A percentile compares a stretch with the other conserved stretches of the same genome.
These are phyloP conservation scores for Stagonosporopsis tanaceti DNA, from an alignment of 2,329 filamentous ascomycete genomes.

Conservation along the genomic window DNA sequence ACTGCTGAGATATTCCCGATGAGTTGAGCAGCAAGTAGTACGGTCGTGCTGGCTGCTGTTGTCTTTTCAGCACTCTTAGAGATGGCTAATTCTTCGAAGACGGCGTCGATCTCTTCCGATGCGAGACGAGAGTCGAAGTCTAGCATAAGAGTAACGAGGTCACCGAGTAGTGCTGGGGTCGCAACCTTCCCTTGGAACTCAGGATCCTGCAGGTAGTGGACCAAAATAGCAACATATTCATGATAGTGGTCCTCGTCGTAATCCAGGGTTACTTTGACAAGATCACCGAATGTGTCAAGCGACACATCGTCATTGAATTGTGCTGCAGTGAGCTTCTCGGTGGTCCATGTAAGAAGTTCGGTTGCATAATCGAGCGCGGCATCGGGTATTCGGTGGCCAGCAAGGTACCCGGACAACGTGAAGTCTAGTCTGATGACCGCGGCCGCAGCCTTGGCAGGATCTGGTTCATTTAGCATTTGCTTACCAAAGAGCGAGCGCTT, in stretches of 20 bases:
- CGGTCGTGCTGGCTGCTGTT: conserved; percentile 31
- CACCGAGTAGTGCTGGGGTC: conserved; percentile 38
- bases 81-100: conserved; percentile 40
- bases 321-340: conserved; percentile 44
- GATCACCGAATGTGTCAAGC: conserved; percentile 35
- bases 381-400: conserved; percentile 38
- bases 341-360: conserved; percentile 47
- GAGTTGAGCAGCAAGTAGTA: conserved; percentile 42
- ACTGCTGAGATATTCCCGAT: conserved; percentile 43
- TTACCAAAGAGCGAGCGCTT: not conserved
- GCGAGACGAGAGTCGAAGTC: conserved; percentile 42
- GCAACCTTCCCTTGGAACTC: conserved; percentile 46
- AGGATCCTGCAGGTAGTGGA: conserved; percentile 47
- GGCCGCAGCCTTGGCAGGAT: conserved; percentile 45
- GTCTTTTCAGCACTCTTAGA: conserved; percentile 34
- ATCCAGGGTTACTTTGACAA: conserved; percentile 38
- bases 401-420: conserved; percentile 37
- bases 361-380: conserved; percentile 45
- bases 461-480: conserved; percentile 32
- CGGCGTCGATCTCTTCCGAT: conserved; percentile 35
- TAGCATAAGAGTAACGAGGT: conserved; percentile 41
- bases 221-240: conserved; percentile 43
- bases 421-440: conserved; percentile 46
- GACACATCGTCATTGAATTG: conserved; percentile 45
- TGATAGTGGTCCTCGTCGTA: conserved; percentile 48